phyloP scores from a whole-genome alignment of 371 early-diverging fungal genomes.

The Rhizopus arrhizus region DNA sequence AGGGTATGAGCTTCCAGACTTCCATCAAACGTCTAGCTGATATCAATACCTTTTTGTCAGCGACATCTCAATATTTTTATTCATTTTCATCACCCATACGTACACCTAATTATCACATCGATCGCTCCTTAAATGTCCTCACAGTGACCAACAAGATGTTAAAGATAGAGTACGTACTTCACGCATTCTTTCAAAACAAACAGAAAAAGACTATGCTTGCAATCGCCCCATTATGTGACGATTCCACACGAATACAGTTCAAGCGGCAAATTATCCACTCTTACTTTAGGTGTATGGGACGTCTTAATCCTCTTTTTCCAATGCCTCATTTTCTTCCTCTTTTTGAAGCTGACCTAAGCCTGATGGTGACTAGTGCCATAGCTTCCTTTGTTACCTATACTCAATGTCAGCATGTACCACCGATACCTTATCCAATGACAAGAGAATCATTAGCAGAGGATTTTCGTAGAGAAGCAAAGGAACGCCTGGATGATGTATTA shows the following conservation, averaged over 20 bases:
- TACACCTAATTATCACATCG: slow-evolving; percentile 30
- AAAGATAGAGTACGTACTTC: slow-evolving; percentile 32
- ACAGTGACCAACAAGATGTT: slow-evolving; percentile 37
- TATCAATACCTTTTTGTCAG: slow-evolving; percentile 27
- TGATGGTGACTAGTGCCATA: slow-evolving; percentile 33
- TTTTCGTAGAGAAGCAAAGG: slow-evolving; percentile 33
- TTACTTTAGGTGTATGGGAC: slow-evolving; percentile 36
- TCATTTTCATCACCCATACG: slow-evolving; percentile 17
- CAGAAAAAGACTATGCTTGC: neutral
- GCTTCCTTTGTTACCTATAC: slow-evolving; percentile 31
- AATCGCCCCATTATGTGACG: slow-evolving; percentile 4
- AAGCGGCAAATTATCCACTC: slow-evolving; percentile 24
- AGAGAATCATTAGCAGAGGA: slow-evolving; percentile 30
- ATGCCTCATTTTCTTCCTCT: slow-evolving; percentile 28
- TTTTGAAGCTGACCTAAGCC: slow-evolving; percentile 23
- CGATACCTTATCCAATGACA: slow-evolving; percentile 9
- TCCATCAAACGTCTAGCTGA: slow-evolving; percentile 36
- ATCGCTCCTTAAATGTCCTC: slow-evolving; percentile 20
- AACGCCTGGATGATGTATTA: slow-evolving; percentile 29
- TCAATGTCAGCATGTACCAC: slow-evolving; percentile 33
- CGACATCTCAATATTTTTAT: slow-evolving; percentile 28
- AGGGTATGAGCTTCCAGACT: slow-evolving; percentile 35
- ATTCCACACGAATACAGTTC: slow-evolving; percentile 6
- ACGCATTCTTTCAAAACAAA: slow-evolving; percentile 26
- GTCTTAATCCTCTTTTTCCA: slow-evolving; percentile 26